phyloP scores from a whole-genome alignment of 129 eudicot genomes.

The Helianthus tuberosus region DNA sequence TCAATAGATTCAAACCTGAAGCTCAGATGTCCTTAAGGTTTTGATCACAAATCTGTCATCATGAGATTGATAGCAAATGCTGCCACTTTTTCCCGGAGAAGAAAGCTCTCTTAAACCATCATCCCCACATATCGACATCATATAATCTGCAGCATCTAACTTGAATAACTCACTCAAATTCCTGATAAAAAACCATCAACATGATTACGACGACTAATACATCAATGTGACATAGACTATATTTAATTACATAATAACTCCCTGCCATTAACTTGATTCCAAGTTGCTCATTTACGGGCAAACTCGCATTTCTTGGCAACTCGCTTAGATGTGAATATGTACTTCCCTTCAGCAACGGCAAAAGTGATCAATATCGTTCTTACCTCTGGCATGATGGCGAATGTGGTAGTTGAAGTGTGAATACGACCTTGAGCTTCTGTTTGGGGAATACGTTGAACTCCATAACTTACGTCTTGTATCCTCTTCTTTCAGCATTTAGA shows the following conservation, averaged over 20 bases:
- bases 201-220: constrained; percentile 18
- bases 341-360: not conserved
- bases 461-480: constrained; percentile 92
- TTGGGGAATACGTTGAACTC: constrained; percentile 98
- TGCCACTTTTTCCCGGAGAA: constrained; percentile 98
- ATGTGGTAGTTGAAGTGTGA: constrained; percentile 98
- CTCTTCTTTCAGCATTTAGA: constrained; percentile 90
- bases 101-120: constrained; percentile 93
- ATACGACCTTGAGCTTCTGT: constrained; percentile 99
- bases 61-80: constrained; percentile 84
- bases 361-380: too few species aligned
- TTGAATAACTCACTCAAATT: constrained; percentile 95
- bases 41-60: constrained; percentile 92
- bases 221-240: constrained; percentile 11
- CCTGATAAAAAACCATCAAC: constrained; percentile 48
- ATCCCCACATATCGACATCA: constrained; percentile 99
- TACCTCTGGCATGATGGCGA: constrained; percentile 99
- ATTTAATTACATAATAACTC: not conserved
- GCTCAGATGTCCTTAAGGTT: constrained; percentile 75
- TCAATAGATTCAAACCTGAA: constrained; percentile 54
- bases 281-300: too few species aligned
- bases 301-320: not conserved
- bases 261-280: not conserved
- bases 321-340: not conserved
- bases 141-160: constrained; percentile 96